A percentile compares a stretch with the other conserved stretches of the same genome.
Conservation (phyloP, 2,329 filamentous ascomycete genomes). For the Fusarium irregulare region DNA sequence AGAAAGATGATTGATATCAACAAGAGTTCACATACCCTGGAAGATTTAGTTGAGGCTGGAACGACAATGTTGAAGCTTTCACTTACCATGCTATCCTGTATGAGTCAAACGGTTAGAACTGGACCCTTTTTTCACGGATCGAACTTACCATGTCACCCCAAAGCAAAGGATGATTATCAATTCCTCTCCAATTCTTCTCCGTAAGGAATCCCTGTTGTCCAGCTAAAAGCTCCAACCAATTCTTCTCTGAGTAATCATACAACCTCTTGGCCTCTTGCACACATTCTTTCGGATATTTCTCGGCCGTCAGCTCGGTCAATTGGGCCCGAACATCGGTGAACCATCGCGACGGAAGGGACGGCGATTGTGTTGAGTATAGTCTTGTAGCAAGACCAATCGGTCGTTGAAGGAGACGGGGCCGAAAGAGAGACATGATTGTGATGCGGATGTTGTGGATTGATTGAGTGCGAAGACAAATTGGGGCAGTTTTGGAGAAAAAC, state of each 20-base stretch:
- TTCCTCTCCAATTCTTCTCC: slow-evolving; percentile 23
- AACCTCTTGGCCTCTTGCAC: neutral
- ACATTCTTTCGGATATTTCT: neutral
- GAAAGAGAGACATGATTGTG: neutral
- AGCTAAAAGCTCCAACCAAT: slow-evolving; percentile 25
- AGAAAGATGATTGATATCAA: fast-evolving
- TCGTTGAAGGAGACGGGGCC: neutral
- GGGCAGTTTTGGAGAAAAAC: neutral
- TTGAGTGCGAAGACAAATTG: neutral
- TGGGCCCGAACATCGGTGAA: slow-evolving; percentile 26
- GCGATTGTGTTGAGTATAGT: neutral
- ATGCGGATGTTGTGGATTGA: neutral
- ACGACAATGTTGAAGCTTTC: too few relatives aligned
- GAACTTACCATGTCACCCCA: slow-evolving; percentile 37
- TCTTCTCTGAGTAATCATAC: neutral
- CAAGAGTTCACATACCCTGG: neutral
- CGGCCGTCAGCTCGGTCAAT: neutral
- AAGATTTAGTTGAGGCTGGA: neutral
- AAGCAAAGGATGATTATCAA: slow-evolving; percentile 25
- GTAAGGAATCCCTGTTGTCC: slow-evolving; percentile 22
- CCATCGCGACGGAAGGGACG: slow-evolving; percentile 20
- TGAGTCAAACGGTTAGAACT: neutral
- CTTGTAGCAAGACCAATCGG: neutral
- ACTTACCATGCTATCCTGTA: slow-evolving; percentile 34
- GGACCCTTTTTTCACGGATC: neutral